Base-by-base conservation (phyloP, 2,329 filamentous ascomycete species). In the Pseudocercospora crystallina region DNA sequence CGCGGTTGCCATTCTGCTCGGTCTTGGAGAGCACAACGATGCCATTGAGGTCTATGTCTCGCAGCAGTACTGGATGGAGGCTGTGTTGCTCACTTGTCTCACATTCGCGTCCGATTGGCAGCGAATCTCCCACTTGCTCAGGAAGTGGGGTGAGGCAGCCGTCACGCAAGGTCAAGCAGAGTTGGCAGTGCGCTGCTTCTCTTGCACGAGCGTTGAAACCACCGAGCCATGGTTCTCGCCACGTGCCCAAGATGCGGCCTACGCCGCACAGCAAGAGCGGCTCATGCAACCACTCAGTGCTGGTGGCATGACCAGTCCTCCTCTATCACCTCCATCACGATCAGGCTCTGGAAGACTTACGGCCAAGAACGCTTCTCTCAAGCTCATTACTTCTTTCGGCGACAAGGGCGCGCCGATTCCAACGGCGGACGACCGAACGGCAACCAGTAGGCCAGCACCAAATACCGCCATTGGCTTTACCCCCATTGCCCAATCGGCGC, bases 41-140 rank as follows among this genome's bases (percentile, higher is more conserved):
- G 94, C 94, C 0, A 91, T 99, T 53, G 94, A 99, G 70, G 87
- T 96, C 29, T 99, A 99, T 63, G 83, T 96, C 30, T 96, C 91
- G 9, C 90, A 94, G 58, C 90, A 86, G 69, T 85, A 86, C 63
- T 95, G 86, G 68, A 88, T 99, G 86, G 94, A 99, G 72, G 92
- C 94, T 2, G 79, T 97, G 30, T 81, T 99, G 11, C 79, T 99
- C 58, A 88, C 90, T 0, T 95, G 90, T 63, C 77, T 96, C 10
- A 81, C 87, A 20, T 90, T 86, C 62, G 90, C 92, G 0, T 75
- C 80, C 0, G 91, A 96, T 53, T 99, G 94, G 94, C 87, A 94
- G 63, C 83, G 92, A 30, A 90, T 96, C 69, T 86, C 87, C 10
- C 87, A 88, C 62, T 82, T 99, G 41, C 84, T 96, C 56, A 84